These are phyloP conservation scores for Mytilinidion resinicola DNA, from an alignment of 495 filamentous ascomycete species.

Conservation along the genomic window DNA sequence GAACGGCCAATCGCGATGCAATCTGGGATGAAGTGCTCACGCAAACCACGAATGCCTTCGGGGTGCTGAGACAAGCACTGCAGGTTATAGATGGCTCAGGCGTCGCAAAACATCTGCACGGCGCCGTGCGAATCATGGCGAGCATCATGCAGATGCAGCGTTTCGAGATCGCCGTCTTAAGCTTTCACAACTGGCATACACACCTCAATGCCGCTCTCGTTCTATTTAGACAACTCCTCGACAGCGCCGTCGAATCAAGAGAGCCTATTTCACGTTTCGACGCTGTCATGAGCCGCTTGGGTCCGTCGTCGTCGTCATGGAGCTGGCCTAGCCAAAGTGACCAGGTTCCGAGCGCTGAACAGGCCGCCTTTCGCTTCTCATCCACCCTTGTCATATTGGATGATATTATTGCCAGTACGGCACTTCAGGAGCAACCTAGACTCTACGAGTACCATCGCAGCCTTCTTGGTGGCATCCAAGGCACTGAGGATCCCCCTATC, in stretches of 20 bases:
- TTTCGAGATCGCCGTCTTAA: slow-evolving; percentile 43
- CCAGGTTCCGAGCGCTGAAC: slow-evolving; percentile 42
- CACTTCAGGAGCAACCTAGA: slow-evolving; percentile 38
- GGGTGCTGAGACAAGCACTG: slow-evolving; percentile 40
- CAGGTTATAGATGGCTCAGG: slow-evolving; percentile 33
- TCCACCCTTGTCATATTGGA: slow-evolving; percentile 44
- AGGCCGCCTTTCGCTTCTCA: slow-evolving; percentile 50
- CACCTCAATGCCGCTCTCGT: slow-evolving; percentile 46
- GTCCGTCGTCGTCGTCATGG: slow-evolving; percentile 29
- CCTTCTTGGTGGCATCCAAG: slow-evolving; percentile 30
- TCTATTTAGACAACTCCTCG: slow-evolving; percentile 44
- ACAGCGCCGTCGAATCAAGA: slow-evolving; percentile 19
- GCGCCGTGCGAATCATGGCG: slow-evolving; percentile 41
- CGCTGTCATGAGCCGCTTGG: slow-evolving; percentile 24
- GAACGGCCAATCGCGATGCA: slow-evolving; percentile 24
- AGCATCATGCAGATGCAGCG: slow-evolving; percentile 50
- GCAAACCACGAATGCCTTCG: slow-evolving; percentile 39
- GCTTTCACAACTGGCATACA: slow-evolving; percentile 42
- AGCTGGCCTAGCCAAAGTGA: slow-evolving; percentile 7
- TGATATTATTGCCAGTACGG: slow-evolving; percentile 46
- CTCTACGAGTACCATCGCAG: slow-evolving; percentile 38
- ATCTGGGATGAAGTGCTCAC: slow-evolving; percentile 36
- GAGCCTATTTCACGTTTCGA: slow-evolving; percentile 20
- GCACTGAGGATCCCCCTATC: slow-evolving; percentile 26
- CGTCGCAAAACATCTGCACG: slow-evolving; percentile 30